Percentiles rank a stretch among this genome's conserved stretches.
Evolutionary conservation across 1,139 yeast genomes (phyloP).

Genomic region (Kodamaea fungicola): DNA sequence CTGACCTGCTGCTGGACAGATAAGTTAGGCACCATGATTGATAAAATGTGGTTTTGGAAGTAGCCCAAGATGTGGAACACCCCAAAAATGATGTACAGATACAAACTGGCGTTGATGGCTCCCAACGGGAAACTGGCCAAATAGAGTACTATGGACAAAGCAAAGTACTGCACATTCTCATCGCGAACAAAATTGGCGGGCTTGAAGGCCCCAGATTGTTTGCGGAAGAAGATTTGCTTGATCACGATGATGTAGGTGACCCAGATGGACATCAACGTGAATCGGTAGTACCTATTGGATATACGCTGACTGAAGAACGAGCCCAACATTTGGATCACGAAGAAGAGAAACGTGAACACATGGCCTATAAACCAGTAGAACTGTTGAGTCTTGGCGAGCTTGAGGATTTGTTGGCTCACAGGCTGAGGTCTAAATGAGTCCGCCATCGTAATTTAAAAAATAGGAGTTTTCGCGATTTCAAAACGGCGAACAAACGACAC

Average conservation of each 20-base stretch:
- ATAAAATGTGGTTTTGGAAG: constrained; percentile 28
- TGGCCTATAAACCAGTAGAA: constrained; percentile 56
- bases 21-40: constrained; percentile 11
- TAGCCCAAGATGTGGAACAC: constrained; percentile 54
- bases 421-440: constrained; percentile 11
- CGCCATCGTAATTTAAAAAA: constrained; percentile 2
- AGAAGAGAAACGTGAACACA: constrained; percentile 34
- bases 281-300: constrained; percentile 33
- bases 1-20: constrained; percentile 13
- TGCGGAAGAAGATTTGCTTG: constrained; percentile 41
- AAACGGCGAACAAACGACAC: too few relatives aligned
- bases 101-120: constrained; percentile 36
- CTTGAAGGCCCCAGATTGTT: constrained; percentile 15
- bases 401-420: constrained; percentile 9
- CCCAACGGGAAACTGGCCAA: constrained; percentile 29
- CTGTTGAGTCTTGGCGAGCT: constrained; percentile 38
- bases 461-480: background rate
- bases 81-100: constrained; percentile 56
- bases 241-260: constrained; percentile 47
- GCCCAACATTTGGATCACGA: constrained; percentile 25
- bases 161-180: constrained; percentile 50
- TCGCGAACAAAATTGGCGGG: constrained; percentile 27
- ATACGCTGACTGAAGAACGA: constrained; percentile 29
- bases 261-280: constrained; percentile 39
- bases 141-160: constrained; percentile 38